Base-by-base conservation (phyloP, 2,329 filamentous ascomycete species). In the Sporothrix curviconia region DNA sequence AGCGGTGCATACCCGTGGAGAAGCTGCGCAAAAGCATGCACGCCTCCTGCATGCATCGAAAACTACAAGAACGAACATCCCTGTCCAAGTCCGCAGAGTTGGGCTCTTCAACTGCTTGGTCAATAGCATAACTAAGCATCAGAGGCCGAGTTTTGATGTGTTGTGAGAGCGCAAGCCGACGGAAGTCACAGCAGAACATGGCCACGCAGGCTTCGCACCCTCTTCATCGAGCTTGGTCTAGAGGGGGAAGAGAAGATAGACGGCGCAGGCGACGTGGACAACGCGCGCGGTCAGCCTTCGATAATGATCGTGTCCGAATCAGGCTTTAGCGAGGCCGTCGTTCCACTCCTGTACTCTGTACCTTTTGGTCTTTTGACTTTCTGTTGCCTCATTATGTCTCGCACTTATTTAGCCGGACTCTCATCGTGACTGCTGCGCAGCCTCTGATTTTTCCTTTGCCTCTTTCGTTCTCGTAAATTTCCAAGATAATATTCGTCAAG, bases 21-120 rank as follows among this genome's bases (percentile, higher is more conserved):
- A 28, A 32, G n/a, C 28, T 15, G n/a, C 28, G 25, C 25, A 51
- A 7, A 37, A n/a, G 32, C 32, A 44, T 44, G 39, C 28, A 44
- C 39, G 51, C 51, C 51, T 54, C 25, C 17, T 44, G 51, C 37
- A 43, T 43, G 50, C 51, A 17, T 54, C 39, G 51, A 54, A 9
- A 54, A 44, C 17, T n/a, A 15, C 15, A 40, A 44, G 44, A 46
- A 32, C 5, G 6, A 32, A 32, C 6, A 32, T 5, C 28, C 5
- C 6, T 11, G 28, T 32, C 5, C 28, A 32, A 32, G 28, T 6
- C 28, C 28, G 28, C 28, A 5, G 28, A 5, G 28, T 32, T n/a
- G n/a, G n/a, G n/a, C n/a, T n/a, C n/a, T n/a, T n/a, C n/a, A n/a
- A n/a, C n/a, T n/a, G n/a, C n/a, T n/a, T n/a, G n/a, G n/a, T n/a